These are phyloP conservation scores for Wallacemonas rigidus DNA, from an alignment of 208 protist species.

Conservation along the genomic window DNA sequence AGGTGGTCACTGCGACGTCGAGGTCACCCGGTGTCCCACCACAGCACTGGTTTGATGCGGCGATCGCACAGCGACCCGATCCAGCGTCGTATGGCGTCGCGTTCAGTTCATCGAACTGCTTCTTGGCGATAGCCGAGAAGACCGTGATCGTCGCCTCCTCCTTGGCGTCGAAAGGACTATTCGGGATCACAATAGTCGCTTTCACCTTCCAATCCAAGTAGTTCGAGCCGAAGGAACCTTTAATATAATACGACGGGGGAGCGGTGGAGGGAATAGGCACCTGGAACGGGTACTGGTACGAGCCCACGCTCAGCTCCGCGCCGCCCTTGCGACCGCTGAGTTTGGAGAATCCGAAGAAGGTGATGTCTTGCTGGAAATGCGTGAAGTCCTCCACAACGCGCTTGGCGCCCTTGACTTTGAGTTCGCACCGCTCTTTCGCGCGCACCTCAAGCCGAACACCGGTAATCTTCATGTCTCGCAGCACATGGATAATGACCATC, in stretches of 20 bases:
- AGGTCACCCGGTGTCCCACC: not conserved
- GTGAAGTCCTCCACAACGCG: conserved; percentile 21
- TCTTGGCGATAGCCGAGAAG: conserved; percentile 22
- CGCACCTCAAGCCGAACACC: conserved; percentile 5
- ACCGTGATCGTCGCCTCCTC: conserved; percentile 23
- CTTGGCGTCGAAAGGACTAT: conserved; percentile 34
- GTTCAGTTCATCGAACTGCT: conserved; percentile 9
- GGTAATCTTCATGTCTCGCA: conserved; percentile 10
- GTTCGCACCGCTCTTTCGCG: conserved; percentile 18
- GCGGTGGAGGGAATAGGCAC: conserved; percentile 28
- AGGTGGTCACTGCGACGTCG: conserved; percentile 1
- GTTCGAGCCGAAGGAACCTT: conserved; percentile 4
- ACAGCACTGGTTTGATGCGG: conserved; percentile 2
- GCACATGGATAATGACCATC: conserved; percentile 19
- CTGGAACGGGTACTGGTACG: conserved; percentile 46
- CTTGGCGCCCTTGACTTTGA: conserved; percentile 14
- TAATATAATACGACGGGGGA: conserved; percentile 32
- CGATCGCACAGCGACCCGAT: not conserved
- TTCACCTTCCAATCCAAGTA: conserved; percentile 36
- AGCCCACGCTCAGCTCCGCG: conserved; percentile 29
- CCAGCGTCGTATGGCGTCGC: not conserved
- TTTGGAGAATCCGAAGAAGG: conserved; percentile 47
- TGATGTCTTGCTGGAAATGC: conserved; percentile 45
- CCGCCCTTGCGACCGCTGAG: conserved; percentile 36
- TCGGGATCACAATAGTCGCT: conserved; percentile 38